A percentile compares a stretch with the other conserved stretches of the same genome.
These are phyloP conservation scores for Fusarium sp. DNA, from an alignment of 2,329 filamentous ascomycete species.

Conservation along the genomic window DNA sequence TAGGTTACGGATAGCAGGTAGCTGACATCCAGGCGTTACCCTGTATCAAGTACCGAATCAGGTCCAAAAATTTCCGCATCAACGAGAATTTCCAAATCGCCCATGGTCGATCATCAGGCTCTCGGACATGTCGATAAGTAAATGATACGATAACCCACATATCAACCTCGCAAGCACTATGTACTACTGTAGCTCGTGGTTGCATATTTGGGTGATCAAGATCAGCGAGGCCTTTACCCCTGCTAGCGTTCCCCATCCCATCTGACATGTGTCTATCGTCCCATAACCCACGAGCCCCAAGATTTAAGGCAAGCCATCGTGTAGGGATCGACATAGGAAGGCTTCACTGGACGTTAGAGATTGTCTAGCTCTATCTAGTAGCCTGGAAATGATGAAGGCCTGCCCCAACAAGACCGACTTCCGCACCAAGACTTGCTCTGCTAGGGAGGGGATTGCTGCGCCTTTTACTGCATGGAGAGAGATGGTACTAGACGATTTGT, in stretches of 20 bases:
- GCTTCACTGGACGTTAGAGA: conserved; percentile 33
- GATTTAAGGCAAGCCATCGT: conserved; percentile 43
- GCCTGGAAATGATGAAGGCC: conserved; percentile 6
- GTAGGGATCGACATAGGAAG: conserved; percentile 43
- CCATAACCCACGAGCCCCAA: conserved; percentile 46
- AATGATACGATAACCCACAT: conserved; percentile 41
- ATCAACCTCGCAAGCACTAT: conserved; percentile 14
- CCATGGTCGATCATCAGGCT: conserved; percentile 10
- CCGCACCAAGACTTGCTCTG: conserved; percentile 16
- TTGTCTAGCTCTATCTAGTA: conserved; percentile 12
- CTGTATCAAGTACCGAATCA: conserved; percentile 15
- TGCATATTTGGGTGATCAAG: conserved; percentile 41
- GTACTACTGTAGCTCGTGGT: conserved; percentile 5
- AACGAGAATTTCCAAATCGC: conserved; percentile 3
- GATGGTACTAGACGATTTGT: conserved; percentile 1
- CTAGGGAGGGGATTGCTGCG: conserved; percentile 4
- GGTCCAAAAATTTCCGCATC: conserved; percentile 2
- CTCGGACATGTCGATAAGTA: conserved; percentile 11
- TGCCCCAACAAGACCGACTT: conserved; percentile 3
- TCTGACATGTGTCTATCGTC: conserved; percentile 49
- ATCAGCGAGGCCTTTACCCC: conserved; percentile 43
- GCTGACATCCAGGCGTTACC: conserved; percentile 10
- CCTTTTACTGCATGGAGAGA: conserved; percentile 1
- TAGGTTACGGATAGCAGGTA: too few species aligned
- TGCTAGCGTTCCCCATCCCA: conserved; percentile 45